Conservation (phyloP, 768 basidiomycete species). For the Termitomyces sp. region DNA sequence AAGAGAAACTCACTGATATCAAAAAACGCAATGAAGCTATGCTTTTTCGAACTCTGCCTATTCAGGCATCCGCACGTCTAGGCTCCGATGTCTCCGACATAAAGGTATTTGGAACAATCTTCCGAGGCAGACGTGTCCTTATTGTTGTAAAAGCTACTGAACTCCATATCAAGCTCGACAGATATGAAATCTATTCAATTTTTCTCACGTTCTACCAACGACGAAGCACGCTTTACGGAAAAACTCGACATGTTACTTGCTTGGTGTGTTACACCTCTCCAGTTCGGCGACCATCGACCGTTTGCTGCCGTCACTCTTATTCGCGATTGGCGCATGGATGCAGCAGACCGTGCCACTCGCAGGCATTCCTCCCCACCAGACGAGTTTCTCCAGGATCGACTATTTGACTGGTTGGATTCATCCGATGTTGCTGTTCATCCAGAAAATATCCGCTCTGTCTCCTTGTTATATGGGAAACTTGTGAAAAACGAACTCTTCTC, state of each 20-base stretch:
- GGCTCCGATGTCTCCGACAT: slow-evolving; percentile 55
- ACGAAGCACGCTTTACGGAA: slow-evolving; percentile 43
- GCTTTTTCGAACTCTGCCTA: slow-evolving; percentile 62
- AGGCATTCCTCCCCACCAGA: slow-evolving; percentile 55
- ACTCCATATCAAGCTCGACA: slow-evolving; percentile 65
- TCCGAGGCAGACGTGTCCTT: background rate
- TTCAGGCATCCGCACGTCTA: slow-evolving; percentile 52
- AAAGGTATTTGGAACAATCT: slow-evolving; percentile 26
- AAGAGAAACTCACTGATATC: slow-evolving; percentile 62
- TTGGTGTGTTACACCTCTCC: slow-evolving; percentile 76
- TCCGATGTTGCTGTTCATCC: slow-evolving; percentile 54
- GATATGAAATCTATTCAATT: slow-evolving; percentile 53
- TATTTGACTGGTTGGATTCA: slow-evolving; percentile 79
- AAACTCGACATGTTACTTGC: slow-evolving; percentile 73
- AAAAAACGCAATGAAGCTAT: slow-evolving; percentile 77
- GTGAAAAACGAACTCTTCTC: slow-evolving; percentile 68
- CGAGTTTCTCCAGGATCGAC: slow-evolving; percentile 63
- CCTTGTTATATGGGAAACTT: slow-evolving; percentile 67
- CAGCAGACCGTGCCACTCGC: slow-evolving; percentile 56
- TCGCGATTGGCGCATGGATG: slow-evolving; percentile 52
- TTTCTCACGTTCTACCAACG: slow-evolving; percentile 43
- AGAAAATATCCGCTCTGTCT: slow-evolving; percentile 51
- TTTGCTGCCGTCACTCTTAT: slow-evolving; percentile 72
- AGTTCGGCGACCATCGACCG: slow-evolving; percentile 78
- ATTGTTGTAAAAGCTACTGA: slow-evolving; percentile 48